Conservation (phyloP, 1,139 yeast species). For the Lodderomyces oxycetoniae region DNA sequence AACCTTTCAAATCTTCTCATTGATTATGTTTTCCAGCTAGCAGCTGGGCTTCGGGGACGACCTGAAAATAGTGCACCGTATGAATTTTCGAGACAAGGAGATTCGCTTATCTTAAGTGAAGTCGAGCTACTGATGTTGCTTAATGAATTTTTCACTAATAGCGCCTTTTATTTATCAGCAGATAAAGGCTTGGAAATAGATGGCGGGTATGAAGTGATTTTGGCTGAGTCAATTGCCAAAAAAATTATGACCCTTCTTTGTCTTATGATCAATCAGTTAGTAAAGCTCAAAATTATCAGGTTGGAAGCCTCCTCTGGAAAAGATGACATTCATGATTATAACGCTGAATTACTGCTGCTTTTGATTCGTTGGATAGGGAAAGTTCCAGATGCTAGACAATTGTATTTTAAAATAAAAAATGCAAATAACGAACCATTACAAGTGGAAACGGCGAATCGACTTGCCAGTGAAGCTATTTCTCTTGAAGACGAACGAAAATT, state of each 20-base stretch:
- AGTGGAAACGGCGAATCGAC: conserved; percentile 1
- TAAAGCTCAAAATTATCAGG: conserved; percentile 41
- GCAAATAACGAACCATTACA: conserved; percentile 13
- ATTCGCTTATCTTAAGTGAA: conserved; percentile 42
- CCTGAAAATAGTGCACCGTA: conserved; percentile 25
- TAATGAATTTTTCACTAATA: conserved; percentile 60
- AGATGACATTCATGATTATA: conserved; percentile 40
- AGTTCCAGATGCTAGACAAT: conserved; percentile 34
- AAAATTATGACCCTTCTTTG: conserved; percentile 54
- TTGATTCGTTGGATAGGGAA: conserved; percentile 61
- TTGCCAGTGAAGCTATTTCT: background rate
- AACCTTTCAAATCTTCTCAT: conserved; percentile 47
- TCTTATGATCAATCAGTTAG: conserved; percentile 52
- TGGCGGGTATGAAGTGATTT: conserved; percentile 30
- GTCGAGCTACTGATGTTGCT: conserved; percentile 62
- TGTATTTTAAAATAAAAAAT: conserved; percentile 33
- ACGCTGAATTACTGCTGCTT: conserved; percentile 53
- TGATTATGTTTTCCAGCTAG: conserved; percentile 58
- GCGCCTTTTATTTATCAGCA: conserved; percentile 47
- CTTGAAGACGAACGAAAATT: conserved; percentile 7
- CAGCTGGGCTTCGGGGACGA: conserved; percentile 51
- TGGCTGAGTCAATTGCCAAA: conserved; percentile 41
- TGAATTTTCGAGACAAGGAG: conserved; percentile 52
- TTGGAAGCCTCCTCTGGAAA: conserved; percentile 24
- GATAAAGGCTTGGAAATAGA: conserved; percentile 33